phyloP scores from a whole-genome alignment of 108 stramenopile genomes.

The Aurantiochytrium sp. region DNA sequence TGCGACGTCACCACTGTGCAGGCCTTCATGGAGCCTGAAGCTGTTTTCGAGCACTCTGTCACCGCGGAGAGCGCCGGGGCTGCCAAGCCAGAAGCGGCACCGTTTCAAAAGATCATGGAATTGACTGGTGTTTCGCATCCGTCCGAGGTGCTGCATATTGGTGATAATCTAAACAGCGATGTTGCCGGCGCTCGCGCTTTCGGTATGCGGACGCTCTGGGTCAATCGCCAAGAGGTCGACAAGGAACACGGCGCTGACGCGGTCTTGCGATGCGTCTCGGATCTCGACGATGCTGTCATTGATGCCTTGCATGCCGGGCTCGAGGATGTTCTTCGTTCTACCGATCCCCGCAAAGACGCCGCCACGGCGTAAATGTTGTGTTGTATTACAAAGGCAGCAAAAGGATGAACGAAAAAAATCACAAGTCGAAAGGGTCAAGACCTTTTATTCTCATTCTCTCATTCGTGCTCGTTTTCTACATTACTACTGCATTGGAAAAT shows the following conservation, averaged over 20 bases:
- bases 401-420: too few relatives aligned
- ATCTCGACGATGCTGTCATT: neutral
- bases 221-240: neutral
- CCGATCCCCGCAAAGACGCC: too few relatives aligned
- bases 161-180: neutral
- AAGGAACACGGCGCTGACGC: neutral
- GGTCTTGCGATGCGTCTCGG: constrained; percentile 7
- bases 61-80: neutral
- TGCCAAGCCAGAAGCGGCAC: neutral
- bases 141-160: neutral
- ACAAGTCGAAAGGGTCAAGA: too few relatives aligned
- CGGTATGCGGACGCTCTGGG: neutral
- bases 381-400: too few relatives aligned
- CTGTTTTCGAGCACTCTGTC: neutral
- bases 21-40: neutral
- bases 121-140: neutral
- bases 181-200: neutral
- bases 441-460: too few relatives aligned
- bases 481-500: neutral
- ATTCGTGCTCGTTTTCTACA: neutral
- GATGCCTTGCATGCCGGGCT: neutral
- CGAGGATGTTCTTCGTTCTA: too few relatives aligned
- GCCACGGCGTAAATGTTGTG: neutral
- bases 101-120: neutral
- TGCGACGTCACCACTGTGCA: neutral